Base-by-base conservation (phyloP, 305 asterid genomes). In the Plantago lanceolata region DNA sequence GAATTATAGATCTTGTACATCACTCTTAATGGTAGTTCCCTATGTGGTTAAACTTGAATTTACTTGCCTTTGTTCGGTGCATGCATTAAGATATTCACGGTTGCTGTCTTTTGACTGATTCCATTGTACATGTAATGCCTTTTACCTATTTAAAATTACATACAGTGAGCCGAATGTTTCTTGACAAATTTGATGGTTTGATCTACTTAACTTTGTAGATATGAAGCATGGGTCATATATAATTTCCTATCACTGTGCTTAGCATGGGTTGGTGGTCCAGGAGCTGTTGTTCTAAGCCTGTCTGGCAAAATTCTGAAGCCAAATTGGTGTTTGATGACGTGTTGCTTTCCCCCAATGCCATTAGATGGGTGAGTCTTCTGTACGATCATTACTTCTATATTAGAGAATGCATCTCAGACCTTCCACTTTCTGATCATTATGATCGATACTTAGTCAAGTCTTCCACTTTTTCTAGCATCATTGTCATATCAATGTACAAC, bases 191-290 rank as follows among this genome's bases (percentile, higher is more conserved):
- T 55, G 35, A 56, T 19, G 26, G 68, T 71, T 60, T 68, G 61
- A 65, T 64, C 11, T 59, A 50, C 67, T 61, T 77, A 45, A 64
- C 60, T 61, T 79, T 71, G 77, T 90, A 94, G 99, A 72, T 94
- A 94, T 74, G 99, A 94, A 85, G 99, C 99, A 59, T 94, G 99
- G 99, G 99, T 94, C 83, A 94, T 94, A 65, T 94, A 94, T 81
- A 90, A 88, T 81, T 94, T 94, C 81, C 87, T 94, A 37, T 94
- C 99, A 5, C 78, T 94, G 66, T 94, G 99, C 93, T 73, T 94
- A 78, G 99, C 94, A 71, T 94, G 99, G 99, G 96, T 93, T 51
- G 99, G 99, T 69, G 99, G 99, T 65, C 97, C 99, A 24, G 99
- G 99, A 68, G 88, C 99, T 71, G 97, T 90, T 69, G 99, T 93